phyloP scores from a whole-genome alignment of 805 yeast species.

The Komagataella kurtzmanii region DNA sequence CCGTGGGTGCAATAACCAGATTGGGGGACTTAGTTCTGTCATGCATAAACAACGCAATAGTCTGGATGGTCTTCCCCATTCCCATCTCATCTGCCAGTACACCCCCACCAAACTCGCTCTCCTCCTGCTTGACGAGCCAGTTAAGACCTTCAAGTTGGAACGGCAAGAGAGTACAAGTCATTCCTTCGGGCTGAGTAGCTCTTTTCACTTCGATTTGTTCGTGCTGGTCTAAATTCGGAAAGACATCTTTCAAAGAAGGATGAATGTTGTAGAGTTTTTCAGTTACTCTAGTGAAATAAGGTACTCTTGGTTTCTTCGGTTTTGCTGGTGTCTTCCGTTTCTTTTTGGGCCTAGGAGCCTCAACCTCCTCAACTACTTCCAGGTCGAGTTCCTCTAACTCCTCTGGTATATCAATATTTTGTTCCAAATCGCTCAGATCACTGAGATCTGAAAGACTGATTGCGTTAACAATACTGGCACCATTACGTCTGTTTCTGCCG shows the following conservation, averaged over 20 bases:
- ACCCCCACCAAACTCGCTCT: conserved; percentile 72
- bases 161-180: conserved; percentile 65
- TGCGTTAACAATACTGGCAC: conserved; percentile 7
- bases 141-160: conserved; percentile 89
- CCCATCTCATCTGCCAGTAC: conserved; percentile 99
- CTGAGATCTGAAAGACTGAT: conserved; percentile 7
- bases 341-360: conserved; percentile 2
- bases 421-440: not conserved
- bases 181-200: conserved; percentile 67
- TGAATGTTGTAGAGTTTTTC: conserved; percentile 57
- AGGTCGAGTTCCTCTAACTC: not conserved
- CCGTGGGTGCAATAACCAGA: conserved; percentile 93
- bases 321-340: conserved; percentile 12
- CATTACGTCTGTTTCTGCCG: conserved; percentile 5
- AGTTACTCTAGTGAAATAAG: conserved; percentile 61
- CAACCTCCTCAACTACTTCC: conserved; percentile 2
- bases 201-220: conserved; percentile 34
- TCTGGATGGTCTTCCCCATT: conserved; percentile 98
- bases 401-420: not conserved
- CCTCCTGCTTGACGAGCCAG: conserved; percentile 82
- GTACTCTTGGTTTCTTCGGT: conserved; percentile 40
- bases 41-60: conserved; percentile 72
- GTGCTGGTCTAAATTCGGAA: conserved; percentile 42
- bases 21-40: conserved; percentile 61
- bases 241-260: conserved; percentile 64